These are phyloP conservation scores for Leccinum rimulosum DNA, from an alignment of 768 basidiomycete species.

Conservation along the genomic window DNA sequence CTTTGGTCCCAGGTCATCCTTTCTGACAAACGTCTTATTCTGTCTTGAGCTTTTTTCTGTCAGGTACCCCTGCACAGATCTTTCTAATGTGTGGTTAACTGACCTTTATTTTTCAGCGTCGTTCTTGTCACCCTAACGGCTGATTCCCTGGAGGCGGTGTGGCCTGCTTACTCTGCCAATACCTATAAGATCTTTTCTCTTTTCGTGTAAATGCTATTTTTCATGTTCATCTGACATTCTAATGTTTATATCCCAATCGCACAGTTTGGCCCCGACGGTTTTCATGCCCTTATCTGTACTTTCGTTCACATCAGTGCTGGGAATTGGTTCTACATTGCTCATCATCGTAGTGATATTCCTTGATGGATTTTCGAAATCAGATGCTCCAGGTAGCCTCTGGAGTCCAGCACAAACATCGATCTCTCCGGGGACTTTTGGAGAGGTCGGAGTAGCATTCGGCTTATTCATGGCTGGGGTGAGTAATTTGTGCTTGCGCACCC, in stretches of 20 bases:
- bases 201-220: constrained; percentile 50
- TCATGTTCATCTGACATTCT: neutral
- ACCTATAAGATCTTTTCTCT: constrained; percentile 77
- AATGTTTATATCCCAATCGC: constrained; percentile 4
- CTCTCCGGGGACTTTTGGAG: constrained; percentile 47
- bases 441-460: constrained; percentile 80
- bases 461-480: constrained; percentile 89
- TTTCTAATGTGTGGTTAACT: neutral
- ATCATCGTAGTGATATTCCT: constrained; percentile 75
- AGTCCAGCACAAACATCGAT: constrained; percentile 67
- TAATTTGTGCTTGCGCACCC: constrained; percentile 1
- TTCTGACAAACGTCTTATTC: constrained; percentile 69
- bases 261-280: constrained; percentile 77
- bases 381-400: constrained; percentile 80
- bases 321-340: constrained; percentile 74
- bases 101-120: constrained; percentile 47
- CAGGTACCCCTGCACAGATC: constrained; percentile 42
- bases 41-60: constrained; percentile 86
- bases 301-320: constrained; percentile 85
- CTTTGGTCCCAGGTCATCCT: constrained; percentile 71
- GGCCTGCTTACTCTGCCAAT: constrained; percentile 63
- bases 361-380: constrained; percentile 73
- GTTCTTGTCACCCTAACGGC: constrained; percentile 87
- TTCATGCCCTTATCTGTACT: constrained; percentile 84
- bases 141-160: constrained; percentile 75